phyloP scores from a whole-genome alignment of 2,329 filamentous ascomycete genomes.

The Metarhizium sp. region DNA sequence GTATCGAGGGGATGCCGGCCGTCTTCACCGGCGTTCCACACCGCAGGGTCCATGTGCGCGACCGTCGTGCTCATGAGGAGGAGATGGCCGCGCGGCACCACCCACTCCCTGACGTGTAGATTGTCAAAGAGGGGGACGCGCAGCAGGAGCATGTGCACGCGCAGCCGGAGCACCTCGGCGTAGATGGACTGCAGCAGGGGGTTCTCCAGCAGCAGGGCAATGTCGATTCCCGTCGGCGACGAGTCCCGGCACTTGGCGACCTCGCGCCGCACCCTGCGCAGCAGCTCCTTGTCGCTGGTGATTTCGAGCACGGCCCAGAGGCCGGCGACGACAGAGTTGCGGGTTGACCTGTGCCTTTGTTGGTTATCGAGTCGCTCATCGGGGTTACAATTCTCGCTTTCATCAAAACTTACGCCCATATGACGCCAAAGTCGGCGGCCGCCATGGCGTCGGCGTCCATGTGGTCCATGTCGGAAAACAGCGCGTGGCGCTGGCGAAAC shows the following conservation, averaged over 20 bases:
- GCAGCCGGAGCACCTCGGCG: constrained; percentile 1
- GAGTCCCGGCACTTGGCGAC: background rate
- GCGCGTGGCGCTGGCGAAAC: background rate
- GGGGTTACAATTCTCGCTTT: too few relatives aligned
- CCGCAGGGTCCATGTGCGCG: background rate
- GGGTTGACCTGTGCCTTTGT: background rate
- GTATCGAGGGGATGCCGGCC: background rate
- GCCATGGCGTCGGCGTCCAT: background rate
- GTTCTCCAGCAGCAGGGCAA: background rate
- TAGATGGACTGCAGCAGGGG: constrained; percentile 3
- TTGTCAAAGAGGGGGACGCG: background rate
- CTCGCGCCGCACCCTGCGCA: background rate
- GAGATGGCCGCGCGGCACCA: background rate
- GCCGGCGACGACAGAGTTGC: background rate
- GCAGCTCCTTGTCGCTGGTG: background rate
- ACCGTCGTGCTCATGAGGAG: background rate
- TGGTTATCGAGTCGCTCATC: background rate
- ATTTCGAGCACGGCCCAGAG: background rate
- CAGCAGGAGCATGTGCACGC: background rate
- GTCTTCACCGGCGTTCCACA: background rate
- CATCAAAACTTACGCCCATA: background rate
- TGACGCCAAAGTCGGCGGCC: background rate
- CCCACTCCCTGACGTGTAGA: background rate
- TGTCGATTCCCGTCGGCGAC: background rate
- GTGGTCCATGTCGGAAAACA: background rate